Evolutionary conservation across 129 eudicot genomes (phyloP).

Genomic region (Artemisia tridentata): DNA sequence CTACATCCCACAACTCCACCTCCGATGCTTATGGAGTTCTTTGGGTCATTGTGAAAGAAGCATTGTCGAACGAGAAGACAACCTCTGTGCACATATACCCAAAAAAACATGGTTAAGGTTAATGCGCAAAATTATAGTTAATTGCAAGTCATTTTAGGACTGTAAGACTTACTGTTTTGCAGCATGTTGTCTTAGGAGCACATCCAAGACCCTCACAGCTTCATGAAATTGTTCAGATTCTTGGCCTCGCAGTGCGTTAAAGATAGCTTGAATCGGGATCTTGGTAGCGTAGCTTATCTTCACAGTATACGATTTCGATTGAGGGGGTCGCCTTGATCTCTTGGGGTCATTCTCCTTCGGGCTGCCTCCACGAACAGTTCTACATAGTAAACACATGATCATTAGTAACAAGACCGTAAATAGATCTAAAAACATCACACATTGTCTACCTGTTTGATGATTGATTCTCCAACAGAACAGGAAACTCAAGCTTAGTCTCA

Average conservation of each 20-base stretch:
- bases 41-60: constrained; percentile 70
- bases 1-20: constrained; percentile 79
- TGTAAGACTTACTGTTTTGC: constrained; percentile 71
- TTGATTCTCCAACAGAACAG: constrained; percentile 42
- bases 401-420: constrained; percentile 2
- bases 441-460: constrained; percentile 34
- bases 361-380: constrained; percentile 32
- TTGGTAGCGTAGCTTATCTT: constrained; percentile 75
- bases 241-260: constrained; percentile 59
- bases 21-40: constrained; percentile 54
- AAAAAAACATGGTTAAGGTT: not conserved
- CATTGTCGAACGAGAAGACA: constrained; percentile 86
- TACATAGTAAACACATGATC: not conserved
- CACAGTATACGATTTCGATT: constrained; percentile 53
- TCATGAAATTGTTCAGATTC: constrained; percentile 73
- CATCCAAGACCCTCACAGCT: constrained; percentile 75
- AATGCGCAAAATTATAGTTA: not conserved
- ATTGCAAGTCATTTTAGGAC: not conserved
- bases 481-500: constrained; percentile 40
- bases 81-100: constrained; percentile 46
- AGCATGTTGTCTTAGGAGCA: constrained; percentile 83
- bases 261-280: constrained; percentile 78
- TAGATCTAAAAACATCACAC: not conserved
- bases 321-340: constrained; percentile 37
- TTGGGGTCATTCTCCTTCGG: constrained; percentile 31